Evolutionary conservation across 139 green algal genomes (phyloP).

Genomic region (Chlamydomonas applanata): DNA sequence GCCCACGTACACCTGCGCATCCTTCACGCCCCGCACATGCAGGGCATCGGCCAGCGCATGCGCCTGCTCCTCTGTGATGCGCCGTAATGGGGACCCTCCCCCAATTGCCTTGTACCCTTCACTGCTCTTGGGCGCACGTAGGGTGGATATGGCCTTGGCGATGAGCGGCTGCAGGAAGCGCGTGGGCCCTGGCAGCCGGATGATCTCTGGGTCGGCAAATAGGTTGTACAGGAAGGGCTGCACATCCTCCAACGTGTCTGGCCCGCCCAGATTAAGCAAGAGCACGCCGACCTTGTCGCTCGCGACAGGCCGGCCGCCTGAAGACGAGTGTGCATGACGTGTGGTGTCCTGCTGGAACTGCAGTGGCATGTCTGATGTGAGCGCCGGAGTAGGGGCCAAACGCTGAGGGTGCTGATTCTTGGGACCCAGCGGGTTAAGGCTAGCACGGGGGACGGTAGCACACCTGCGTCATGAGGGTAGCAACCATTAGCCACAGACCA

Average conservation of each 20-base stretch:
- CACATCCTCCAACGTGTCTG: constrained; percentile 95
- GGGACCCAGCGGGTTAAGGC: too few relatives aligned
- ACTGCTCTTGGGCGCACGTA: constrained; percentile 83
- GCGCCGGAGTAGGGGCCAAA: too few relatives aligned
- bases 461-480: too few relatives aligned
- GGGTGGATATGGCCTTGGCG: constrained; percentile 78
- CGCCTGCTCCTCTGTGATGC: constrained; percentile 93
- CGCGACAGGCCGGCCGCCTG: too few relatives aligned
- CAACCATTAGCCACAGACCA: too few relatives aligned
- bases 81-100: constrained; percentile 88
- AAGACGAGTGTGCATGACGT: too few relatives aligned
- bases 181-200: constrained; percentile 59
- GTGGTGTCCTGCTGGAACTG: too few relatives aligned
- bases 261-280: constrained; percentile 96
- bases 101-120: constrained; percentile 95
- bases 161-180: constrained; percentile 84
- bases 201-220: constrained; percentile 97
- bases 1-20: constrained; percentile 85
- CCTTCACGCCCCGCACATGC: constrained; percentile 29
- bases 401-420: too few relatives aligned
- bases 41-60: constrained; percentile 68
- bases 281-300: constrained; percentile 86
- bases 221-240: constrained; percentile 99
- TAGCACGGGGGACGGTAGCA: too few relatives aligned
- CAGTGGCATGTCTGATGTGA: too few relatives aligned